Base-by-base conservation (phyloP, 106 monocot species). In the Acorus gramineus region DNA sequence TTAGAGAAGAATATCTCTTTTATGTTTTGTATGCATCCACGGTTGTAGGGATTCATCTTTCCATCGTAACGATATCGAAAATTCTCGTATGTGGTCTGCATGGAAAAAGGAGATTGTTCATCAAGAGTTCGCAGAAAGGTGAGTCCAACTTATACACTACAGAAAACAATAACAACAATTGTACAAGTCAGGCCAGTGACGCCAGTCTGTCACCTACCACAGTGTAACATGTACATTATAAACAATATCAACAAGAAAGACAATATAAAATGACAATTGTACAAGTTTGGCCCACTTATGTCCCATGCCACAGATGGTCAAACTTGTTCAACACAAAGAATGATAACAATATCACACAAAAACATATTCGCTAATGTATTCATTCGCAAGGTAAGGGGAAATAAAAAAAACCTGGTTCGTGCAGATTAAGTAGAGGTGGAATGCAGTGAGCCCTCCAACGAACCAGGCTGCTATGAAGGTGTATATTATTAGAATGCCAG, bases 1-100 rank as follows among this genome's bases (percentile, higher is more conserved):
- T 44, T 71, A 5, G 79, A 77, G 48, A 86, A 79, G 66, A 86
- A 80, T 44, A 79, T 69, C 55, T 86, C 86, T 12, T 55, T 53
- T n/a, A 86, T 49, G 49, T 86, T 86, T 43, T 1, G 62, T 11
- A 55, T 11, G 47, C 73, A 82, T 10, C 86, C 86, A n/a, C 62
- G 79, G 71, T 79, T 79, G 63, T 82, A 76, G 4, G 82, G 86
- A 60, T 86, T 86, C 56, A 60, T 52, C 13, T 79, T 86, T 42
- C 74, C 71, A 64, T 86, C 86, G 12, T 86, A 86, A 8, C 82
- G 76, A 57, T 86, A 86, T 47, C 86, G 82, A 48, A 86, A 86
- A 63, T 86, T 86, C 71, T 86, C 86, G 42, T 86, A 86, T 2
- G 86, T 86, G 9, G 86, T 82, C 86, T 86, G 71, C 68, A 71